Conservation (phyloP, 345 rosid species). For the Laguncularia racemosa region DNA sequence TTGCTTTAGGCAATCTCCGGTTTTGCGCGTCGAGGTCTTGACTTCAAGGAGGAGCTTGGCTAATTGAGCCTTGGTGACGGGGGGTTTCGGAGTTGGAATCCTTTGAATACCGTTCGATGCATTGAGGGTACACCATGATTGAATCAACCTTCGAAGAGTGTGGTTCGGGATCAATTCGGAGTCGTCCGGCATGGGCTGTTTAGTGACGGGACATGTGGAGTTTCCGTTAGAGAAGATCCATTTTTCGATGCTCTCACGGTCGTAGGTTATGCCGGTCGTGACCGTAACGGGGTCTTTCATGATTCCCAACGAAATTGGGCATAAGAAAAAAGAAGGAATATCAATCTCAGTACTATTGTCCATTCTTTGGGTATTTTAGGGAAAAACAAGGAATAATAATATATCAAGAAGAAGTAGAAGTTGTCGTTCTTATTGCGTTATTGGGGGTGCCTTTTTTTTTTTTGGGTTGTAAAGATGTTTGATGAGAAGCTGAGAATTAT, state of each 20-base stretch:
- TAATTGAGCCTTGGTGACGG: conserved; percentile 46
- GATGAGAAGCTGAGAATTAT: too few species aligned
- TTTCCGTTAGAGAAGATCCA: conserved; percentile 13
- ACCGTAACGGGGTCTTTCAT: conserved; percentile 21
- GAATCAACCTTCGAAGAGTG: conserved; percentile 77
- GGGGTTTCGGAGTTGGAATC: conserved; percentile 84
- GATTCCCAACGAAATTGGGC: conserved; percentile 21
- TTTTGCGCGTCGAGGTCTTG: conserved; percentile 36
- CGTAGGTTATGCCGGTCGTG: conserved; percentile 22
- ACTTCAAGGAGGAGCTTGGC: conserved; percentile 46
- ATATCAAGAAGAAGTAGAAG: too few species aligned
- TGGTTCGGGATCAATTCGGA: conserved; percentile 77
- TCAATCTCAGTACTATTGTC: conserved; percentile 11
- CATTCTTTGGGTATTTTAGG: background rate
- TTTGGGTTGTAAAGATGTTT: too few species aligned
- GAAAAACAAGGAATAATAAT: background rate
- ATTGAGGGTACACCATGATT: conserved; percentile 87
- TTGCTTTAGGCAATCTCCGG: conserved; percentile 35
- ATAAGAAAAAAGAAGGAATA: conserved; percentile 17
- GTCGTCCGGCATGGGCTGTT: conserved; percentile 37
- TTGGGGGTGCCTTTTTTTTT: too few species aligned
- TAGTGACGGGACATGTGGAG: conserved; percentile 39
- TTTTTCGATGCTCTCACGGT: conserved; percentile 22
- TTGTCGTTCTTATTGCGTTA: too few species aligned
- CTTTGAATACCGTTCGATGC: conserved; percentile 75